Evolutionary conservation across 805 yeast genomes (phyloP), one percentile per base, ranked within the genome.

Genomic region (Hermanozyma aechmeae): DNA sequence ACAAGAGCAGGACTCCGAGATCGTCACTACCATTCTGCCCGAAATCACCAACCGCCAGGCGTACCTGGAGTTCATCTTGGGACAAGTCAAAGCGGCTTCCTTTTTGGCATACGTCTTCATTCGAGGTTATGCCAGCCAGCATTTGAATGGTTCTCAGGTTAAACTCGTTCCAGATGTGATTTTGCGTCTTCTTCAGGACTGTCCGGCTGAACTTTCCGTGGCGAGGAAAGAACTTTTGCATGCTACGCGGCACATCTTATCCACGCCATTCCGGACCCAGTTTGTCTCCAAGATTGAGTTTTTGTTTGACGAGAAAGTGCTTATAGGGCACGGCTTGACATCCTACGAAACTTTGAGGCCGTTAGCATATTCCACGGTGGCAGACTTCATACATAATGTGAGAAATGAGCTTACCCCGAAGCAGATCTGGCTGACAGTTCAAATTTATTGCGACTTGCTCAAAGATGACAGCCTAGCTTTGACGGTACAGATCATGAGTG

Each of bases 41-140:
- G 69, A 70, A 5, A 79, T 92, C 39, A 72, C 68, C 32, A 84
- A 86, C 45, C 68, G 95, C 39, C 62, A 74, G 7, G 78, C 81
- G 0, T 92, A 79, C 54, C 81, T 92, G 35, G 97, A 92, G 44
- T 84, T 92, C 45, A 76, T 89, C 11, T 59, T 84, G 16, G 86
- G 95, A 16, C 99, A 92, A 55, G 95, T 93, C 23, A 92, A 92
- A 51, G 95, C 96, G 2, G 89, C 95, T 24, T 85, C 96, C 1
- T 89, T 92, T 43, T 59, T 92, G 45, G 97, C 97, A 0, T 92
- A 87, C 51, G 85, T 87, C 1, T 79, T 81, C 40, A 77, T 93
- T 24, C 71, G 97, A 36, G 85, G 93, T 12, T 81, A 77, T 45
- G 76, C 94, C 3, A 71, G 74, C 20, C 76, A 74, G 23, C 65